Percentiles rank a stretch among this genome's conserved stretches.
These are phyloP conservation scores for Sphaerostilbella broomeana DNA, from an alignment of 2,329 filamentous ascomycete species.

Conservation along the genomic window DNA sequence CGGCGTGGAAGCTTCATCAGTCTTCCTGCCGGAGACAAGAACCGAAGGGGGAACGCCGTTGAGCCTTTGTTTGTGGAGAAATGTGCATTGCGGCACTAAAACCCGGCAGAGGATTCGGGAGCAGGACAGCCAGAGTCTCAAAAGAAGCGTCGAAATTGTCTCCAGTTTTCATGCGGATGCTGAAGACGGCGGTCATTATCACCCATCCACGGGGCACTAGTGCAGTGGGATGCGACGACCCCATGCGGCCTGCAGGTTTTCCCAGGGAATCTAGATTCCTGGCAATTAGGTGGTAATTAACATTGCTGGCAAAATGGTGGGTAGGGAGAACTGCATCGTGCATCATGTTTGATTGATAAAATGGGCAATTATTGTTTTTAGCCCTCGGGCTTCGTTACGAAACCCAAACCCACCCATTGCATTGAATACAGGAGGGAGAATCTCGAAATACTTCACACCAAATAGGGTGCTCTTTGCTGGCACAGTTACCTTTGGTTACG, in stretches of 20 bases:
- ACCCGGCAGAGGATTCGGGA: constrained; percentile 12
- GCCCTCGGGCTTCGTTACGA: too few species aligned
- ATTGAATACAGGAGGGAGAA: too few species aligned
- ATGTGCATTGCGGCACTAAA: constrained; percentile 8
- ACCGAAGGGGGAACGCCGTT: not conserved
- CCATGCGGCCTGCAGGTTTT: not conserved
- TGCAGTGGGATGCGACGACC: not conserved
- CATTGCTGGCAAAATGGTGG: too few species aligned
- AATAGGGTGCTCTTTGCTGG: too few species aligned
- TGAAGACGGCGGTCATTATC: not conserved
- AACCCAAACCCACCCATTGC: too few species aligned
- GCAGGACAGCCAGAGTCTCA: too few species aligned
- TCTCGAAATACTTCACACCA: too few species aligned
- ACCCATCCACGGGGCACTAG: not conserved
- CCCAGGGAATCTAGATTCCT: not conserved
- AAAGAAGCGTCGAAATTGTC: not conserved
- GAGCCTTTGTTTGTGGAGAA: constrained; percentile 4
- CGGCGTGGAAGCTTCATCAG: not conserved
- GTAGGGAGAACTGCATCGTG: too few species aligned
- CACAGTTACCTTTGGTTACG: too few species aligned
- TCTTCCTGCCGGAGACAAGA: too few species aligned
- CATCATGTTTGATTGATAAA: too few species aligned
- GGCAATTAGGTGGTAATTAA: not conserved
- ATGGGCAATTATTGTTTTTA: too few species aligned
- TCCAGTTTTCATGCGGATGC: not conserved